Conservation (phyloP, 2,329 filamentous ascomycete species). For the Exophiala aquamarina region DNA sequence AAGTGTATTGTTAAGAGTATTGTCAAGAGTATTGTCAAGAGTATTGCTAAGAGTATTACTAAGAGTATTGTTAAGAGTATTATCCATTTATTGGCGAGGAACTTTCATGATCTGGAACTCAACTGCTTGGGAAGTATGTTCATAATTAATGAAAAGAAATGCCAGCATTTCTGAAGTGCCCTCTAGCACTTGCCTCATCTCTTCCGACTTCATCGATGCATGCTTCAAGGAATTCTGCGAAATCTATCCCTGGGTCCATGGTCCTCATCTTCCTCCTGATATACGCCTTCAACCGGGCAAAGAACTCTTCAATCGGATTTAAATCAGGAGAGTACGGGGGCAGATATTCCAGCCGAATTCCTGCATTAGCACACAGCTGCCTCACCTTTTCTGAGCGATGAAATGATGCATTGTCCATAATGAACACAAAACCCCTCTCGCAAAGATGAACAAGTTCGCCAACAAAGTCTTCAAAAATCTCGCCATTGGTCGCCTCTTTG, state of each 20-base stretch:
- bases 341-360: constrained; percentile 35
- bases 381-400: constrained; percentile 30
- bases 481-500: constrained; percentile 31
- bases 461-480: constrained; percentile 35
- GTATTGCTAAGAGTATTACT: too few species aligned
- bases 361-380: constrained; percentile 32
- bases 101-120: not conserved
- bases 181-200: constrained; percentile 1
- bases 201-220: constrained; percentile 20
- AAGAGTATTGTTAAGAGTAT: too few species aligned
- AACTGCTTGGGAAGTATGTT: not conserved
- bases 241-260: constrained; percentile 24
- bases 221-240: constrained; percentile 32
- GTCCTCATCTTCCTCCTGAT: constrained; percentile 32
- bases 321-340: constrained; percentile 38
- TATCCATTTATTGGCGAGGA: too few species aligned
- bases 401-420: constrained; percentile 35
- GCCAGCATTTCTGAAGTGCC: constrained; percentile 10
- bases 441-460: constrained; percentile 32
- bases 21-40: too few species aligned
- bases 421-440: constrained; percentile 31
- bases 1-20: too few species aligned
- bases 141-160: not conserved
- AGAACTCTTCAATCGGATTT: constrained; percentile 40
- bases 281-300: constrained; percentile 37